Evolutionary conservation across 1,139 yeast species (phyloP), one percentile per base, ranked within the genome.

Genomic region (Debaryomyces udenii): DNA sequence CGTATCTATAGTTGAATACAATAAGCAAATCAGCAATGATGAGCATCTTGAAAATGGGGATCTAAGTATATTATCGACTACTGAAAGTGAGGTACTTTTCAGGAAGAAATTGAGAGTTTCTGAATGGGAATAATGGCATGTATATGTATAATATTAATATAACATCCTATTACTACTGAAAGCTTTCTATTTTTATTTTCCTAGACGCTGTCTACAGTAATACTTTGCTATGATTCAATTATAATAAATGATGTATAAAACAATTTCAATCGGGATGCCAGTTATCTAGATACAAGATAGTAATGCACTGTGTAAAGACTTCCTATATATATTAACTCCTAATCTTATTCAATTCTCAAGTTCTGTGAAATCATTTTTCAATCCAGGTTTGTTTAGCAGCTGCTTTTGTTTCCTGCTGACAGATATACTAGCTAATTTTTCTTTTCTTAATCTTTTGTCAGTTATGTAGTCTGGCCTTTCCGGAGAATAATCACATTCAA

Each of bases 401-500:
- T 60, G 66, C 41, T 60, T 59, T 35, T 55, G 60, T 43, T 65
- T 66, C 35, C 74, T 60, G 27, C 61, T 52, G 28, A 57, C 51
- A 13, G 67, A 57, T 36, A 71, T 66, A 45, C 64, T 59, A 31
- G 58, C 48, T 45, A 74, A 58, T 47, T 68, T 70, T 48, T 66
- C 64, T 46, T 60, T 56, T 28, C 70, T 53, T 47, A 68, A 59
- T 40, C 56, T 53, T 51, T 65, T 68, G 49, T 74, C 69, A 35
- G 61, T 56, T 3, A 73, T 76, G 47, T 72, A 73, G 15, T 49
- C 62, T 0, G 78, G 78, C 40, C 71, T 70, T 11, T 61, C 64
- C 1, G 60, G 50, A n/a, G 70, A 66, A 47, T 70, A 73, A 53
- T 73, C 78, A 53, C 78, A 73, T 18, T 52, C 59, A 37, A 73